Evolutionary conservation across 2,329 filamentous ascomycete genomes (phyloP), one percentile per base, ranked within the genome.

Genomic region (Bipolaris victoriae): DNA sequence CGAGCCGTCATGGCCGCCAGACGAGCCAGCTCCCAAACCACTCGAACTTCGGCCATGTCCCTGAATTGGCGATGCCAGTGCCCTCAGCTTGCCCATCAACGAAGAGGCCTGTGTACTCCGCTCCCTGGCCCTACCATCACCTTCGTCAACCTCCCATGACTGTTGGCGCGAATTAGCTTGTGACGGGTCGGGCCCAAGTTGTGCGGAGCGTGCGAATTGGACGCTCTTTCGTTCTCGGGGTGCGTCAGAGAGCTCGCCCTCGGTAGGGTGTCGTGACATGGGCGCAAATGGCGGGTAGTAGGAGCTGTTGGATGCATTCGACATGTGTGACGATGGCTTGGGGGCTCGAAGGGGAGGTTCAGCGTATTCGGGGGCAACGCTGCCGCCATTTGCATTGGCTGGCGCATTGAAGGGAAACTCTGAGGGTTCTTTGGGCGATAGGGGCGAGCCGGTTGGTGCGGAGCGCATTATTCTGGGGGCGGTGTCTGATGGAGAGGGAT

Each of bases 81-180:
- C 88, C 72, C 90, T 92, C 61, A 96, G 77, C 73, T 90, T 92
- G 16, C 88, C 88, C 77, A 96, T 91, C 62, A 96, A 83, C 22
- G 89, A 88, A 20, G 85, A 84, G 53, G 84, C 80, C 29, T 81
- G 58, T 83, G 82, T 69, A 54, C 66, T 64, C 37, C 82, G 66
- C 57, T 69, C 67, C 53, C 75, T 87, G n/a, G 57, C 67, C 55
- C 73, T 88, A 55, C 78, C 80, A 88, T 90, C 90, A n/a, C 77
- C 82, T 49, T 90, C 87, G 44, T 82, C 81, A 0, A 66, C 74
- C 29, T 90, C 87, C 79, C 84, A 84, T 3, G 90, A 91, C 33
- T 85, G 83, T 41, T 88, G 83, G 57, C 87, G 83, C 31, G 83
- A 85, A 63, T 87, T 85, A 18, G 80, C 73, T 18, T 76, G 54